Percentiles rank a stretch among this genome's conserved stretches.
phyloP scores from a whole-genome alignment of 2,329 filamentous ascomycete genomes.

The Botrytis cinerea region DNA sequence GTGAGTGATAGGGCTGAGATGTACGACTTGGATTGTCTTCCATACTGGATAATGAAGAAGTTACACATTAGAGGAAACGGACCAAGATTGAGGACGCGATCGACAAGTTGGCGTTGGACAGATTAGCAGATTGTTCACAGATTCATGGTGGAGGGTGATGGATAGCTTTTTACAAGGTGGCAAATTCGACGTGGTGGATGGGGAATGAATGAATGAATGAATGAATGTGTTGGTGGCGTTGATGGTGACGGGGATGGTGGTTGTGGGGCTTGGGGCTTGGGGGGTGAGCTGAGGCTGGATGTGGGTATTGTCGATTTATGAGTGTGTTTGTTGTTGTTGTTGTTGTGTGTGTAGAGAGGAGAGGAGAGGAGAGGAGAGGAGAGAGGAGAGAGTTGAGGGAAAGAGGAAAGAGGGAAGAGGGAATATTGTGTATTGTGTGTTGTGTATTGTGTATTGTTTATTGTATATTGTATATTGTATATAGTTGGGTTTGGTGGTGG shows the following conservation, averaged over 20 bases:
- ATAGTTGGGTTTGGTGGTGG: too few relatives aligned
- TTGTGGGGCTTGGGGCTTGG: not conserved
- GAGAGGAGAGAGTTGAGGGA: not conserved
- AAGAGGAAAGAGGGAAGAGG: not conserved
- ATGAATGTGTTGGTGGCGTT: not conserved
- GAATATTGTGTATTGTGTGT: too few relatives aligned
- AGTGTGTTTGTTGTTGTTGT: too few relatives aligned
- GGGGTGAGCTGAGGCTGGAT: not conserved
- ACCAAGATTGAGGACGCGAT: not conserved
- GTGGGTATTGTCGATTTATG: too few relatives aligned
- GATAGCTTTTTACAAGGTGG: not conserved
- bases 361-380: too few relatives aligned
- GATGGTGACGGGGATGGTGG: not conserved
- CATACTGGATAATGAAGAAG: not conserved
- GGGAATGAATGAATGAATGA: not conserved
- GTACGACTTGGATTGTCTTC: not conserved
- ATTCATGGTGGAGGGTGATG: not conserved
- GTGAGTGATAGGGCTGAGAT: not conserved
- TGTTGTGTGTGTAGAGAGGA: too few relatives aligned
- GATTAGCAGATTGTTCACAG: not conserved
- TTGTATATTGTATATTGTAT: too few relatives aligned
- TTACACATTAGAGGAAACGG: not conserved
- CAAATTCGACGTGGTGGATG: not conserved
- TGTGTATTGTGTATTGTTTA: too few relatives aligned
- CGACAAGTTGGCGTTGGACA: not conserved